phyloP scores from a whole-genome alignment of 2,329 filamentous ascomycete genomes.

The Talaromyces funiculosus region DNA sequence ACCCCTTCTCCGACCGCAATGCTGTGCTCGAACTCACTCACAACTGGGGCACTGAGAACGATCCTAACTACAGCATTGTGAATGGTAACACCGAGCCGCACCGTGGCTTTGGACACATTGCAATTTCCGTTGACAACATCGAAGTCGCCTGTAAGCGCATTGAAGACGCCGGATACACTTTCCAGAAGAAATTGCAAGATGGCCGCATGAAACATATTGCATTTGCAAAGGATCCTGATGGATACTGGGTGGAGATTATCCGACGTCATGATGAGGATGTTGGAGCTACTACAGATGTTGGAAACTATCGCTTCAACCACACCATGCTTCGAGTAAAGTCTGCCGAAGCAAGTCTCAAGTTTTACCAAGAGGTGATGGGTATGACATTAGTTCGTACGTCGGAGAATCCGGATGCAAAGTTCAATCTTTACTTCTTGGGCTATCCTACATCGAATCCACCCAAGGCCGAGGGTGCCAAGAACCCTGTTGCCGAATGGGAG shows the following conservation, averaged over 20 bases:
- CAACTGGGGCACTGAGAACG: conserved; percentile 83
- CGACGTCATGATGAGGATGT: conserved; percentile 69
- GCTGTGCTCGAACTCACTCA: conserved; percentile 82
- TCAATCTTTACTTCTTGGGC: conserved; percentile 89
- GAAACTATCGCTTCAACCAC: conserved; percentile 64
- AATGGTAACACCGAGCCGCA: conserved; percentile 90
- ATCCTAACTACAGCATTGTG: conserved; percentile 70
- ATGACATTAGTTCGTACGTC: conserved; percentile 73
- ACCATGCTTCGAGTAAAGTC: conserved; percentile 90
- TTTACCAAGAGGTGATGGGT: conserved; percentile 80
- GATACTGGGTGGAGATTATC: conserved; percentile 60
- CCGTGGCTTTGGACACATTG: conserved; percentile 79
- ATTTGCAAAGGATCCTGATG: conserved; percentile 83
- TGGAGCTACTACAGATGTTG: conserved; percentile 64
- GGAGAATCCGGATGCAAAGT: conserved; percentile 65
- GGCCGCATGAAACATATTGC: conserved; percentile 84
- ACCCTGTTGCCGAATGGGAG: conserved; percentile 62
- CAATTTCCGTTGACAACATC: conserved; percentile 75
- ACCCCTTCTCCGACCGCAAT: conserved; percentile 74
- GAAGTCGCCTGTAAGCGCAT: conserved; percentile 85
- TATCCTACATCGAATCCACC: conserved; percentile 59
- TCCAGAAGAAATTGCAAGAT: conserved; percentile 91
- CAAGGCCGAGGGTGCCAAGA: conserved; percentile 47
- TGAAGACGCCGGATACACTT: conserved; percentile 83
- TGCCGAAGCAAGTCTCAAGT: conserved; percentile 65